Percentiles rank a stretch among this genome's conserved stretches.
Evolutionary conservation across 2,329 filamentous ascomycete species (phyloP).

Genomic region (Gyromitra esculenta): DNA sequence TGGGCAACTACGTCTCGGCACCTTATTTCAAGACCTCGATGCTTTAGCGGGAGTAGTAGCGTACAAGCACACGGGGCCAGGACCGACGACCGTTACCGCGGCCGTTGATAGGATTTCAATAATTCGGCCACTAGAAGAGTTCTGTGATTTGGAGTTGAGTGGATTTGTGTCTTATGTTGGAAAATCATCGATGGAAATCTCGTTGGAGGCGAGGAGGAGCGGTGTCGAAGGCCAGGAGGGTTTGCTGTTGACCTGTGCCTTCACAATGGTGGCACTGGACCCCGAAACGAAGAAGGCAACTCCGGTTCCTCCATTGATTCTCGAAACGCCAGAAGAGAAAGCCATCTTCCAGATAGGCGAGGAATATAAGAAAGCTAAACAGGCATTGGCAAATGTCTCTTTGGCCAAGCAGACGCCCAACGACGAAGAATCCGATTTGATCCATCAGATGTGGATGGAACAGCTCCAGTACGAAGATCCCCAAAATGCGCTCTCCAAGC

Average conservation of each 20-base stretch:
- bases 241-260: conserved; percentile 75
- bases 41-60: conserved; percentile 79
- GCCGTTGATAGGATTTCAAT: conserved; percentile 67
- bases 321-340: conserved; percentile 73
- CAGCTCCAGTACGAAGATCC: conserved; percentile 61
- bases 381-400: conserved; percentile 69
- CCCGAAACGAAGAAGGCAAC: conserved; percentile 74
- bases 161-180: conserved; percentile 59
- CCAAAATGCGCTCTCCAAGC: conserved; percentile 58
- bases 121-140: conserved; percentile 76
- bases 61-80: conserved; percentile 72
- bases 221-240: conserved; percentile 67
- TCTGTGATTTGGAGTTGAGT: conserved; percentile 79
- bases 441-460: conserved; percentile 77
- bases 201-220: conserved; percentile 72
- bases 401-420: conserved; percentile 75
- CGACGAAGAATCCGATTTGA: conserved; percentile 75
- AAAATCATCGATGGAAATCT: conserved; percentile 70
- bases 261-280: conserved; percentile 80
- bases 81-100: conserved; percentile 66
- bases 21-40: conserved; percentile 82
- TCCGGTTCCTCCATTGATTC: conserved; percentile 69
- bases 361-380: conserved; percentile 72
- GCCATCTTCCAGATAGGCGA: conserved; percentile 71
- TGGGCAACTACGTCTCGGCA: conserved; percentile 78